Percentiles rank a stretch among this genome's conserved stretches.
These are phyloP conservation scores for Phytopythium montanum DNA, from an alignment of 352 stramenopile species.

Conservation along the genomic window DNA sequence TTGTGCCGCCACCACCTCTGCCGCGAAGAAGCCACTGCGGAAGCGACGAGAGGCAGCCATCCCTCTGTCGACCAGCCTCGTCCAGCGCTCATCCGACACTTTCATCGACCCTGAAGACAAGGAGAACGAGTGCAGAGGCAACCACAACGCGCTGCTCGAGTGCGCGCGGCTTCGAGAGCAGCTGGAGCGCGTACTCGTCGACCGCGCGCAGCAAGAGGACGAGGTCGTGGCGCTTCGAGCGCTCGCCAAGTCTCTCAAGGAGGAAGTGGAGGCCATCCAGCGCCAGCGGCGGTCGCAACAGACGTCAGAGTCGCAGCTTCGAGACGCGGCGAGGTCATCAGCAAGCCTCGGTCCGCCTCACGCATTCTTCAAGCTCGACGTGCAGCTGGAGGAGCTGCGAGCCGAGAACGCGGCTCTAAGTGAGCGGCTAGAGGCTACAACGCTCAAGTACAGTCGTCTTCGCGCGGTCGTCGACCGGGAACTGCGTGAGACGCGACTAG, in stretches of 20 bases:
- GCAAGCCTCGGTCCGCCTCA: constrained; percentile 8
- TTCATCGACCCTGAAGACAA: not conserved
- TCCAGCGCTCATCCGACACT: not conserved
- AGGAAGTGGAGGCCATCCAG: constrained; percentile 46
- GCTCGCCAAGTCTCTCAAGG: constrained; percentile 46
- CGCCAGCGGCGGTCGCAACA: not conserved
- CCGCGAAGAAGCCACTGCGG: not conserved
- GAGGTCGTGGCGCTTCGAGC: constrained; percentile 57
- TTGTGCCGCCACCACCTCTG: not conserved
- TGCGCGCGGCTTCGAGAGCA: constrained; percentile 43
- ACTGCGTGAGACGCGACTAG: constrained; percentile 24
- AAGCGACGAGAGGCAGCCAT: not conserved
- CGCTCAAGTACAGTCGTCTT: constrained; percentile 2
- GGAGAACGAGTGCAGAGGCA: constrained; percentile 5
- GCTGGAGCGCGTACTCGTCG: constrained; percentile 34
- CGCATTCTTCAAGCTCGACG: constrained; percentile 49
- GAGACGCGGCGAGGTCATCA: not conserved
- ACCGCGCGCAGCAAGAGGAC: constrained; percentile 52
- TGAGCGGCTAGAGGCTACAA: constrained; percentile 13
- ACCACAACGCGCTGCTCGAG: constrained; percentile 15
- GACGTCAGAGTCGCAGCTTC: not conserved
- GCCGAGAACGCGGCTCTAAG: constrained; percentile 32
- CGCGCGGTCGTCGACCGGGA: constrained; percentile 17
- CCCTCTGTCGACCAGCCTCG: not conserved
- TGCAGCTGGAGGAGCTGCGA: constrained; percentile 38